A percentile compares a stretch with the other conserved stretches of the same genome.
These are phyloP conservation scores for Globisporangium ultimum DNA, from an alignment of 352 stramenopile genomes.

Conservation along the genomic window DNA sequence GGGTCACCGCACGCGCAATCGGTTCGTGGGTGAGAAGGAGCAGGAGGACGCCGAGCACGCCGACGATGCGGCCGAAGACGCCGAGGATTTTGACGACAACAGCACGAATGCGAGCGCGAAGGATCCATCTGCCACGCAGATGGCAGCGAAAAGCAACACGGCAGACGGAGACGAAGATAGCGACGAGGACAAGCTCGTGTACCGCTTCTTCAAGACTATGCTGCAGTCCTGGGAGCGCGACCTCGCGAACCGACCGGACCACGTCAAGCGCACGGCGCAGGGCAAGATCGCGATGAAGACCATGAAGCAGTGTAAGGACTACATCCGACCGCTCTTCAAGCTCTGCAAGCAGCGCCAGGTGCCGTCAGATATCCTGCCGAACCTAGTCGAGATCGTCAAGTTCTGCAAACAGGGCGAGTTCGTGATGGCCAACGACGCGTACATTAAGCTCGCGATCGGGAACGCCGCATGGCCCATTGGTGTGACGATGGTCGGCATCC, in stretches of 20 bases:
- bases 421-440: conserved; percentile 95
- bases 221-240: conserved; percentile 94
- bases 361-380: conserved; percentile 82
- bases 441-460: conserved; percentile 97
- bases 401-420: conserved; percentile 94
- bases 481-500: conserved; percentile 99
- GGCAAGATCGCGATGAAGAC: conserved; percentile 96
- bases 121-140: neutral
- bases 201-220: conserved; percentile 93
- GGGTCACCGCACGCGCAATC: conserved; percentile 76
- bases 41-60: conserved; percentile 24
- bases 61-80: conserved; percentile 46
- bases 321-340: conserved; percentile 98
- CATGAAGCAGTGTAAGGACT: conserved; percentile 98
- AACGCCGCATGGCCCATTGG: conserved; percentile 98
- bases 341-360: conserved; percentile 92
- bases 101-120: conserved; percentile 7
- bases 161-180: conserved; percentile 29
- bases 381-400: conserved; percentile 92
- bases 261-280: conserved; percentile 87
- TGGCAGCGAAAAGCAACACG: conserved; percentile 4
- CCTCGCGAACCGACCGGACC: conserved; percentile 79
- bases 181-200: conserved; percentile 69
- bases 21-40: conserved; percentile 43
- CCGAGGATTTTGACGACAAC: conserved; percentile 27